Evolutionary conservation across 2,329 filamentous ascomycete species (phyloP), one percentile per base, ranked within the genome.

Genomic region (Penicillium griseofulvum): DNA sequence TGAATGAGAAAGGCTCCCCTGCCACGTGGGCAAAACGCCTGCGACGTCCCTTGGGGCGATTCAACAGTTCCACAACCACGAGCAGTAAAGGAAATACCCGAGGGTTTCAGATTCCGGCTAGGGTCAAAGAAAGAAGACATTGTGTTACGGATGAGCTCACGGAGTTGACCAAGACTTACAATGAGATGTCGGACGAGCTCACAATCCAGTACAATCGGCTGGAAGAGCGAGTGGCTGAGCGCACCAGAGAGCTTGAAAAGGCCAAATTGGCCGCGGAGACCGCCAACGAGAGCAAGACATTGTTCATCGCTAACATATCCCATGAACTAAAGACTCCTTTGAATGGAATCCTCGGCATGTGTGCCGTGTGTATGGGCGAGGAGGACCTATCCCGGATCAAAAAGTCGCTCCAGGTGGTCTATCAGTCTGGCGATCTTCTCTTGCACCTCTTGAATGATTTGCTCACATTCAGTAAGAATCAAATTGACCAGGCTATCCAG

Each of bases 201-300:
- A 83, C 90, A 66, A 89, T 90, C 74, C 91, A 96, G 67, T 97
- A 96, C 67, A 85, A 87, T 29, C 86, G 85, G 11, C 78, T 97
- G 1, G 92, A 97, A 70, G 87, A 93, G 54, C 87, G 93, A 64
- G 92, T 97, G 1, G 84, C 84, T 7, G 86, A 92, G 70, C 82
- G 92, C 52, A 97, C 92, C 0, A 84, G 84, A 34, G 89, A 97
- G 72, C 79, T 97, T 0, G 91, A 96, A 68, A 84, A 90, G 58
- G 95, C 88, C 76, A 96, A 96, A 71, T 90, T 91, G 75, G 90
- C 91, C 1, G 92, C 92, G 1, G 92, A 96, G 72, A 89, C 90
- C n/a, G 92, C 92, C 4, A 97, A 96, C 65, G 90, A 96, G 74
- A 95, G 90, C 80, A 97, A 97, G 76, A 96, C 92, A 0, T 76